phyloP scores from a whole-genome alignment of 2,329 filamentous ascomycete genomes.

The Hypomyces perniciosus region DNA sequence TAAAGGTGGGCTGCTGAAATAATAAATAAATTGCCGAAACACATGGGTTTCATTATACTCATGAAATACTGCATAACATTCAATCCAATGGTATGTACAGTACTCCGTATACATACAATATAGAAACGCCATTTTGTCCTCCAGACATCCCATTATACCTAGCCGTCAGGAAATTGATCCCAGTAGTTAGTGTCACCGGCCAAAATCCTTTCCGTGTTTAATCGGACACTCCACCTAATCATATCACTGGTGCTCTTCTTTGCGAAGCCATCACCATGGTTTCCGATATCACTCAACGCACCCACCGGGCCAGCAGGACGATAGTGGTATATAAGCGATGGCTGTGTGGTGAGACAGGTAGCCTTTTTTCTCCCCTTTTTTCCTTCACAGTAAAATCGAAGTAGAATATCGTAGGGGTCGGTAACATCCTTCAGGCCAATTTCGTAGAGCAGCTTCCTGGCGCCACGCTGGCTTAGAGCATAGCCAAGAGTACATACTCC shows the following conservation, averaged over 20 bases:
- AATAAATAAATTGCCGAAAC: no score
- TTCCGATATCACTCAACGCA: slow-evolving; percentile 30
- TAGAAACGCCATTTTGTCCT: no score
- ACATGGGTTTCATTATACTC: no score
- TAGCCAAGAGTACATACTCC: slow-evolving; percentile 39
- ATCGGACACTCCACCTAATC: neutral
- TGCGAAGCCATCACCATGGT: slow-evolving; percentile 25
- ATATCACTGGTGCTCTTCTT: slow-evolving; percentile 12
- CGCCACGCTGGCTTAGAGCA: slow-evolving; percentile 38
- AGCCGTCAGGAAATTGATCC: neutral
- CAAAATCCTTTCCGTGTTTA: neutral
- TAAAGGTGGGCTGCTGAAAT: no score
- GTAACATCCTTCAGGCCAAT: slow-evolving; percentile 33
- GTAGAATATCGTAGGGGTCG: slow-evolving; percentile 36
- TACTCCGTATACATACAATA: no score
- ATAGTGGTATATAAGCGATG: slow-evolving; percentile 40
- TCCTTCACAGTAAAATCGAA: slow-evolving; percentile 41
- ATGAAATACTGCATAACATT: no score
- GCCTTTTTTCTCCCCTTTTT: slow-evolving; percentile 25
- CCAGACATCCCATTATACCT: neutral
- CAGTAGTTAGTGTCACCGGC: neutral
- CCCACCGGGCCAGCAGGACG: slow-evolving; percentile 30
- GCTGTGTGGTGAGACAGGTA: slow-evolving; percentile 35
- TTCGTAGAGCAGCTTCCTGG: slow-evolving; percentile 33
- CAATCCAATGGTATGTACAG: no score